Base-by-base conservation (phyloP, 2,329 filamentous ascomycete species). In the Aspergillus sp. region DNA sequence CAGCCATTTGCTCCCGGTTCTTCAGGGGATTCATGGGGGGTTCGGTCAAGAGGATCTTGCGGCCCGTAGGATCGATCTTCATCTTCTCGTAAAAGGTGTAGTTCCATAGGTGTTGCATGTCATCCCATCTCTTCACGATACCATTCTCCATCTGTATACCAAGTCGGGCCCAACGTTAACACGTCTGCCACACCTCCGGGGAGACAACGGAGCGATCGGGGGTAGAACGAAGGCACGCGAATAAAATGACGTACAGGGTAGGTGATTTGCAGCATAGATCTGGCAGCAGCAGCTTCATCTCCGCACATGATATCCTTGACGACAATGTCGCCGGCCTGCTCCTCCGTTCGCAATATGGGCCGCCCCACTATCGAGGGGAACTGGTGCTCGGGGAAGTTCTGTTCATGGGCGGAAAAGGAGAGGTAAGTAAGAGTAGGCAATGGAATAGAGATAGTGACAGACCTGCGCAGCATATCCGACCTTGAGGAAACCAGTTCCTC, bases 281-380 rank as follows among this genome's bases (percentile, higher is more conserved):
- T 89, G 67, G 95, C 94, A 57, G 92, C 92, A 15, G 95, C 93
- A 53, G 95, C 95, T 81, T 99, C 94, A 81, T 99, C 95, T 76
- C 95, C 95, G 81, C 94, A 98, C 95, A 99, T 99, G 76, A 99
- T 97, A 82, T 99, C 95, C 85, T 97, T 98, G 79, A 93, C 87
- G 69, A 89, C 82, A 65, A 89, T 85, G 71, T 89, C 86, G 64
- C 84, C 81, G 87, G 90, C 79, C 86, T 89, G 82, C 80, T 99
- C 95, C 84, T 99, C 95, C 64, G 93, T 93, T 80, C 95, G 92
- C 74, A 99, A 87, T 79, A 99, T 99, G 55, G 95, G 95, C 70
- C 95, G 91, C 76, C 95, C 95, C 78, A 99, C 92, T 79, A 99
- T 98, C 69, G 94, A 97, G 59, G 95, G 95, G 80, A 93, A 98